Base-by-base conservation (phyloP, 352 stramenopile species). In the Elongisporangium undulatum region DNA sequence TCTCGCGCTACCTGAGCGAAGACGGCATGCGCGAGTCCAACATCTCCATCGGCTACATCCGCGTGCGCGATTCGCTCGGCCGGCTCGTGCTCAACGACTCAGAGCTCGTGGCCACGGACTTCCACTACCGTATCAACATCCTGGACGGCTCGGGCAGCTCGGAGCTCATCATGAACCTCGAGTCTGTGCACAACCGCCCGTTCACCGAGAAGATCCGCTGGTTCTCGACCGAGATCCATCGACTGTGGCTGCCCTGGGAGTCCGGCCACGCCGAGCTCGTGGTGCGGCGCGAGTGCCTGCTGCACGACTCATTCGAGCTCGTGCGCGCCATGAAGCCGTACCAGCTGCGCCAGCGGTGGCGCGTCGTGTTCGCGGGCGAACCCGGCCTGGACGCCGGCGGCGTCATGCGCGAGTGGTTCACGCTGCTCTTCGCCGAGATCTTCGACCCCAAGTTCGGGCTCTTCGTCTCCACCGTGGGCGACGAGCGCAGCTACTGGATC, bases 401-500 rank as follows among this genome's bases (percentile, higher is more conserved):
- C 9, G 75, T 97, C 23, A 92, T 95, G 75, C 82, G 90, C 19
- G 90, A 96, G 66, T 97, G 90, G 90, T 96, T 96, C 62, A 90
- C 82, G 29, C 70, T 96, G 15, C 64, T 96, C 16, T 92, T 90
- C 55, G 67, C 67, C 0, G 85, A 92, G 58, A 58, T 97, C 2
- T 96, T 97, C 21, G 86, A 93, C 56, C 84, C 83, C 0, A 61
- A 66, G 0, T 83, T 91, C 34, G 90, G 87, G 5, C 71, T 96
- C 21, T 96, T 96, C 59, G 63, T 82, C 13, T 82, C 74, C 16
- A 89, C 79, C 0, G 74, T 87, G 29, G 81, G 77, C 17, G 82
- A 93, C 48, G 82, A 91, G 52, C 75, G 79, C 23, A 89, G 82
- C 54, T 96, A 94, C 67, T 92, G 84, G 72, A 90, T 95, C 59